phyloP scores from a whole-genome alignment of 2,329 filamentous ascomycete genomes.

The Dactylellina sp. region DNA sequence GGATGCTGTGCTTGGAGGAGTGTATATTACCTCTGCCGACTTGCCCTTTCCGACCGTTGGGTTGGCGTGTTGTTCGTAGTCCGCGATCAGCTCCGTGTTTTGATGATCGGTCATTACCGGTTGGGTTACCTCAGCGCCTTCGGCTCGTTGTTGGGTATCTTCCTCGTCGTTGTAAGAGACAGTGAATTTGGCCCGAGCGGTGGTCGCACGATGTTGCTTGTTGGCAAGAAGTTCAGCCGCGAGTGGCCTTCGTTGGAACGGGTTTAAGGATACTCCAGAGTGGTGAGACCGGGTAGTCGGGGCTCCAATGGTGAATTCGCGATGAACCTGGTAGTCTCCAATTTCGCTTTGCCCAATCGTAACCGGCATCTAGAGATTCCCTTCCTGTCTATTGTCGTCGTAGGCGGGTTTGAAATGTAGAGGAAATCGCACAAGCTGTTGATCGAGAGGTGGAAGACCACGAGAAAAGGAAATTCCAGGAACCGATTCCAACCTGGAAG shows the following conservation, averaged over 20 bases:
- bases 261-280: conserved; percentile 52
- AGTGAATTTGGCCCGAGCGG: conserved; percentile 45
- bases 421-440: conserved; percentile 3
- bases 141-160: conserved; percentile 25
- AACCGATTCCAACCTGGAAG: conserved; percentile 40
- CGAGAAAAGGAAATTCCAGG: conserved; percentile 41
- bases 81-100: conserved; percentile 34
- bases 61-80: conserved; percentile 51
- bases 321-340: conserved; percentile 53
- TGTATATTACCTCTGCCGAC: conserved; percentile 48
- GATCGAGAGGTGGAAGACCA: conserved; percentile 15
- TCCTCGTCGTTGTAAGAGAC: conserved; percentile 54
- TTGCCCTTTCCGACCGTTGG: conserved; percentile 48
- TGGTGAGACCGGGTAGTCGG: conserved; percentile 48
- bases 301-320: conserved; percentile 43
- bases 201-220: conserved; percentile 34
- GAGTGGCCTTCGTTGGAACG: conserved; percentile 48
- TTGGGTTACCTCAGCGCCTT: conserved; percentile 30
- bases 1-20: conserved; percentile 55
- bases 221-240: conserved; percentile 48
- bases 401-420: conserved; percentile 20
- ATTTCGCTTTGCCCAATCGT: conserved; percentile 45
- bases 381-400: neutral
- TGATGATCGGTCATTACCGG: conserved; percentile 54
- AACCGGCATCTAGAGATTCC: conserved; percentile 55